Conservation (phyloP, 257 asterid species). For the Fraxinus americana region DNA sequence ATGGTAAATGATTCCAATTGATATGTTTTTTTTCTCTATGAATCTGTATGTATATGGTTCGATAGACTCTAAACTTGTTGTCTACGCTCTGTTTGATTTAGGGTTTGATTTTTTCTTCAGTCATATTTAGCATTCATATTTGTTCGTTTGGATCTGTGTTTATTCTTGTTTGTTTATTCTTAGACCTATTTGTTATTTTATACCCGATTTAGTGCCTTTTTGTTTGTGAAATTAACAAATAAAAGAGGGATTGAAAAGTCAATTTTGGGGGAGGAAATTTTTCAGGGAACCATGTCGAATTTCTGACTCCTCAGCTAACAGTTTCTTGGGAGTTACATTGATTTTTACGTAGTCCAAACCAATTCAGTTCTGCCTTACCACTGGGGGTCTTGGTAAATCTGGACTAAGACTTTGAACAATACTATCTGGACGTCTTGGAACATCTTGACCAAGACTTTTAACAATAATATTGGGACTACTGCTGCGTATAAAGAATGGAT, state of each 20-base stretch:
- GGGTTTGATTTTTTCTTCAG: not conserved
- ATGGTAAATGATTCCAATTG: not conserved
- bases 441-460: not conserved
- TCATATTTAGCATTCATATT: not conserved
- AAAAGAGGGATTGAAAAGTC: constrained; percentile 1
- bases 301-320: not conserved
- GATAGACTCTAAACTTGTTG: not conserved
- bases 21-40: not conserved
- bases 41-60: not conserved
- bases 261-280: not conserved
- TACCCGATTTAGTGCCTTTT: not conserved
- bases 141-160: not conserved
- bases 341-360: not conserved
- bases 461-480: not conserved
- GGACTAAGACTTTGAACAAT: too few relatives aligned
- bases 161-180: not conserved
- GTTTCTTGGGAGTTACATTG: not conserved
- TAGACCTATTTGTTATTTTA: not conserved
- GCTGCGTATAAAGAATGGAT: not conserved
- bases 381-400: not conserved
- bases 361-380: not conserved
- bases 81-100: not conserved
- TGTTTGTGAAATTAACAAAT: not conserved
- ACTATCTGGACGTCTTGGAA: too few relatives aligned
- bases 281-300: not conserved